Evolutionary conservation across 352 stramenopile genomes (phyloP).

Genomic region (Pythium pyrilobum): DNA sequence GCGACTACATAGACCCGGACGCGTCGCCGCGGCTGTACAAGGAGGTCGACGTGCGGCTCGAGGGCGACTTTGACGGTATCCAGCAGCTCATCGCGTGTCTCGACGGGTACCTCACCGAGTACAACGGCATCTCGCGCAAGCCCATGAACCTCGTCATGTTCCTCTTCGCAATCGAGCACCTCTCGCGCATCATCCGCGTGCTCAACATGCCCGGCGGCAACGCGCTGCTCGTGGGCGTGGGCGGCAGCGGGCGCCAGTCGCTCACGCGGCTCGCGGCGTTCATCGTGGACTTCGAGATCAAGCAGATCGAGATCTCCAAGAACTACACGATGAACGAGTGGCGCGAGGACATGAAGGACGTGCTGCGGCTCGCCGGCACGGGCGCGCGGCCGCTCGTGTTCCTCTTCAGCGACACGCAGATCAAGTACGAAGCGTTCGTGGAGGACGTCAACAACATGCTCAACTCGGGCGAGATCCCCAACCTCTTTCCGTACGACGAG

Average conservation of each 20-base stretch:
- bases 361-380: constrained; percentile 86
- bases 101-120: constrained; percentile 89
- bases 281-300: constrained; percentile 91
- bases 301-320: constrained; percentile 95
- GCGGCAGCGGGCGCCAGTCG: constrained; percentile 89
- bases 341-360: constrained; percentile 93
- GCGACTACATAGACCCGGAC: constrained; percentile 87
- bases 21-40: constrained; percentile 74
- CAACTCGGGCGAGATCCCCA: constrained; percentile 94
- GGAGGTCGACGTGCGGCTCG: constrained; percentile 68
- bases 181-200: constrained; percentile 89
- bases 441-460: constrained; percentile 97
- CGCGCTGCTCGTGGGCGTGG: constrained; percentile 90
- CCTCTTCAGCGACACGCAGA: constrained; percentile 94
- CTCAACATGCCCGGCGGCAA: constrained; percentile 95
- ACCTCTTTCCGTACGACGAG: constrained; percentile 93
- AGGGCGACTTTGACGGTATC: constrained; percentile 73
- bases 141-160: constrained; percentile 97
- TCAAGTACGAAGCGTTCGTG: constrained; percentile 95
- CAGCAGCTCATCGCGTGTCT: constrained; percentile 76
- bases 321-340: constrained; percentile 94
- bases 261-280: constrained; percentile 91
- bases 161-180: constrained; percentile 93
- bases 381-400: constrained; percentile 88
- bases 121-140: constrained; percentile 91